phyloP scores from a whole-genome alignment of 495 filamentous ascomycete genomes.

The Bombardia bombarda region DNA sequence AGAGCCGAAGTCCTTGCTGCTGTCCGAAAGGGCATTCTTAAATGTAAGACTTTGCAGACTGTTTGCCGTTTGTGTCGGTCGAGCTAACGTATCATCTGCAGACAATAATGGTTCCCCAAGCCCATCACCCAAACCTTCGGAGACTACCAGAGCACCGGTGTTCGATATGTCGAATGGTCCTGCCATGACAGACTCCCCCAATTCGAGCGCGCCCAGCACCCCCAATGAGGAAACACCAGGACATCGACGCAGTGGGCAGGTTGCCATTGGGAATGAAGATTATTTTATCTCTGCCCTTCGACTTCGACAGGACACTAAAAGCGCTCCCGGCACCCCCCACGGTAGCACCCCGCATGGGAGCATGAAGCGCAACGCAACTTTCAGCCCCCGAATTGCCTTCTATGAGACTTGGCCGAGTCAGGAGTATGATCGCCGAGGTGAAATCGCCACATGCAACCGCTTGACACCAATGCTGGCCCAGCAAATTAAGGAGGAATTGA shows the following conservation, averaged over 20 bases:
- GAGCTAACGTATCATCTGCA: conserved; percentile 7
- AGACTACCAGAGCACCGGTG: conserved; percentile 34
- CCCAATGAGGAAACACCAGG: conserved; percentile 63
- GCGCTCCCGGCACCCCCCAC: conserved; percentile 69
- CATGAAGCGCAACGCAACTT: conserved; percentile 67
- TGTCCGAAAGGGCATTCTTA: conserved; percentile 89
- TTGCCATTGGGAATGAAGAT: conserved; percentile 72
- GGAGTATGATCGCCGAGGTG: conserved; percentile 93
- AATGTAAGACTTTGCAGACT: conserved; percentile 51
- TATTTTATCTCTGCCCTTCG: conserved; percentile 77
- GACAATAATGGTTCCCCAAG: conserved; percentile 54
- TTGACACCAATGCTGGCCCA: conserved; percentile 95
- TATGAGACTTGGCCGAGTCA: conserved; percentile 92
- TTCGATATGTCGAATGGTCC: conserved; percentile 48
- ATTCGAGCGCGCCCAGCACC: conserved; percentile 75
- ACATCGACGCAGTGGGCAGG: conserved; percentile 54
- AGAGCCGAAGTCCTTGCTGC: conserved; percentile 84
- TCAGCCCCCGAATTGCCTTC: conserved; percentile 89
- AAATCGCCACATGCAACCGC: conserved; percentile 96
- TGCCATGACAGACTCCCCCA: conserved; percentile 65
- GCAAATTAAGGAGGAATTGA: conserved; percentile 99
- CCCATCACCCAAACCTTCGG: conserved; percentile 51
- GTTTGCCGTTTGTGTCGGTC: neutral
- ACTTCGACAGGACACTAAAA: conserved; percentile 60
- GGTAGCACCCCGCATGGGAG: conserved; percentile 53